These are phyloP conservation scores for Fusarium sp. DNA, from an alignment of 2,329 filamentous ascomycete genomes.

Conservation along the genomic window DNA sequence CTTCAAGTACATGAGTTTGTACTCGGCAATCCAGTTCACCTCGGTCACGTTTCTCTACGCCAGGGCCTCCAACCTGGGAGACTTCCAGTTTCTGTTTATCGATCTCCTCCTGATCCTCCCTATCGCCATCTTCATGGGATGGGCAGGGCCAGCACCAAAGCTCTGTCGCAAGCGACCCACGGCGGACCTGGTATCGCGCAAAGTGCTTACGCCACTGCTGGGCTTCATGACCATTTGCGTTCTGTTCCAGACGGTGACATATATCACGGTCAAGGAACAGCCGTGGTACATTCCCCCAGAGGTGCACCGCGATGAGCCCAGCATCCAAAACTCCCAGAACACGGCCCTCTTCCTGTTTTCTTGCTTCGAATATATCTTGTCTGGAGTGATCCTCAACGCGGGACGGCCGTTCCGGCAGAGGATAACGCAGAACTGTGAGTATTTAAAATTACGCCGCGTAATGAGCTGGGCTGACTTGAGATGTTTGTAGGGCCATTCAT, in stretches of 20 bases:
- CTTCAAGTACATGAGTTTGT: constrained; percentile 99
- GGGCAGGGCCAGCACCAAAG: constrained; percentile 84
- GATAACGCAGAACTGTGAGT: constrained; percentile 82
- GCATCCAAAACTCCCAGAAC: constrained; percentile 93
- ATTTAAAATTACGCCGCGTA: rapidly evolving
- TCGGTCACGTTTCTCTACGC: constrained; percentile 97
- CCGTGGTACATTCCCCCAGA: constrained; percentile 88
- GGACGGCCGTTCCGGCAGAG: constrained; percentile 89
- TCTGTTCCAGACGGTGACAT: constrained; percentile 79
- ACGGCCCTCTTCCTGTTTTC: constrained; percentile 90
- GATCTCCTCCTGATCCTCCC: constrained; percentile 92
- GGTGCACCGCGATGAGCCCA: constrained; percentile 81
- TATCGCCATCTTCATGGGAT: constrained; percentile 99
- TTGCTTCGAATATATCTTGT: constrained; percentile 95
- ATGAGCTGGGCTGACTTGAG: constrained; percentile 4
- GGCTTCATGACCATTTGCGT: constrained; percentile 90
- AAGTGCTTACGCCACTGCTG: constrained; percentile 88
- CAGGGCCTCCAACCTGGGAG: constrained; percentile 91
- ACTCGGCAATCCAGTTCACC: constrained; percentile 99
- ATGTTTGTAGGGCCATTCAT: constrained; percentile 79
- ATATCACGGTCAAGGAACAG: constrained; percentile 80
- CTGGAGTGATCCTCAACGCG: constrained; percentile 90
- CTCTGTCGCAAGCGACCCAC: constrained; percentile 89
- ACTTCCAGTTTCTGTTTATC: constrained; percentile 98
- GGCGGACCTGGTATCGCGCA: constrained; percentile 90